Conservation (phyloP, 495 filamentous ascomycete genomes). For the Xylaria telfairii region DNA sequence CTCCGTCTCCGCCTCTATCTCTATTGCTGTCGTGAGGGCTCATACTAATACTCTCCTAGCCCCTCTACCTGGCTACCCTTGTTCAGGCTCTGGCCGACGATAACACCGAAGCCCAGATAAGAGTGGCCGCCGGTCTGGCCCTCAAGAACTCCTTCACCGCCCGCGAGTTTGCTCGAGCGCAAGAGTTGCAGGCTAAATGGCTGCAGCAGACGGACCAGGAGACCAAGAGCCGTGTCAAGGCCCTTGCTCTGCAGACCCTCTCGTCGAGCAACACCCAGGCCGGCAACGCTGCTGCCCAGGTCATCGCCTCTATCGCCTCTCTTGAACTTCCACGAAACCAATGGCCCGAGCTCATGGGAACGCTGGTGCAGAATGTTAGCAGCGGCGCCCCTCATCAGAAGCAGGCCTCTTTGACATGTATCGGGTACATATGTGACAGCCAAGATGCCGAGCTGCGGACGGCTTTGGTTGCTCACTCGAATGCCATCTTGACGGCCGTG, state of each 20-base stretch:
- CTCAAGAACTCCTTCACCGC: constrained; percentile 96
- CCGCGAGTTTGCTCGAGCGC: constrained; percentile 84
- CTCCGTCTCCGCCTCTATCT: constrained; percentile 29
- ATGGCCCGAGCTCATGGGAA: constrained; percentile 94
- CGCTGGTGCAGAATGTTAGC: constrained; percentile 89
- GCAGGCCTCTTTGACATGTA: constrained; percentile 89
- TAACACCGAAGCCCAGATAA: constrained; percentile 76
- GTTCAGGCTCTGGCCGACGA: constrained; percentile 94
- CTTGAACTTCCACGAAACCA: constrained; percentile 93
- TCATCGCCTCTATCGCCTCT: constrained; percentile 90
- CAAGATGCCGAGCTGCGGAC: constrained; percentile 86
- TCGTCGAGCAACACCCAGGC: constrained; percentile 75
- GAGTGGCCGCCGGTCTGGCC: constrained; percentile 91
- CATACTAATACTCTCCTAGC: constrained; percentile 56
- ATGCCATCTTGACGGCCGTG: constrained; percentile 96
- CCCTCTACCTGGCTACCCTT: constrained; percentile 87
- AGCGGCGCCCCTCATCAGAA: constrained; percentile 84
- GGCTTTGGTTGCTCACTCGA: constrained; percentile 83
- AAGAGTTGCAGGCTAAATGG: constrained; percentile 91
- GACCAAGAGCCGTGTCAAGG: constrained; percentile 85
- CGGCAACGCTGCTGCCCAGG: constrained; percentile 88
- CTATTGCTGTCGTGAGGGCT: constrained; percentile 5
- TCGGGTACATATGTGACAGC: constrained; percentile 97
- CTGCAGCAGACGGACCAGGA: constrained; percentile 74
- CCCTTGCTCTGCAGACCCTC: constrained; percentile 84